phyloP scores from a whole-genome alignment of 441 rosid genomes.

The Sinapis alba region DNA sequence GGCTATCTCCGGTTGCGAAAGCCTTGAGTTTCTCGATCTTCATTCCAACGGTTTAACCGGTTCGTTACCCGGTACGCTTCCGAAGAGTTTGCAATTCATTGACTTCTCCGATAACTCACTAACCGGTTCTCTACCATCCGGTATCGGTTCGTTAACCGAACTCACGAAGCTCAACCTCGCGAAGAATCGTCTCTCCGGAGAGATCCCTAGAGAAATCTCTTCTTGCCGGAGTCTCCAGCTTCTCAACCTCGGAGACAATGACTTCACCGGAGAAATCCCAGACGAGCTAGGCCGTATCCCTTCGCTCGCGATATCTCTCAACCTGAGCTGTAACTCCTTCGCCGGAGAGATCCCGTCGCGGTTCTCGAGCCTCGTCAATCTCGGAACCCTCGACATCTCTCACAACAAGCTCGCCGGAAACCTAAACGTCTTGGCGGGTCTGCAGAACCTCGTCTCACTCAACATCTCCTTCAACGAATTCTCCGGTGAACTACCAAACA shows the following conservation, averaged over 20 bases:
- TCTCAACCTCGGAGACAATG: conserved; percentile 74
- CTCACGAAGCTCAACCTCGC: conserved; percentile 78
- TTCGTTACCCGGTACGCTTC: conserved; percentile 67
- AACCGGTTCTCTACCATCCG: conserved; percentile 53
- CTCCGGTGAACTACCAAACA: conserved; percentile 80
- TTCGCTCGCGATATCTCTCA: conserved; percentile 77
- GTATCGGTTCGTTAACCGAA: conserved; percentile 65
- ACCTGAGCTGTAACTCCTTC: conserved; percentile 80
- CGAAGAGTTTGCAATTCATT: conserved; percentile 65
- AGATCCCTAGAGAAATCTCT: conserved; percentile 70
- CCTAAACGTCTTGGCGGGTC: conserved; percentile 57
- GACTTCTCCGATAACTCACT: conserved; percentile 78
- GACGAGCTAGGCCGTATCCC: conserved; percentile 73
- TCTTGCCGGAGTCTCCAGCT: conserved; percentile 76
- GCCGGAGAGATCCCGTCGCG: conserved; percentile 69
- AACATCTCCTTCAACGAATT: conserved; percentile 86
- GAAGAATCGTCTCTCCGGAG: conserved; percentile 68
- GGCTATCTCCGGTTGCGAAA: conserved; percentile 59
- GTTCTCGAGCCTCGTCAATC: conserved; percentile 71
- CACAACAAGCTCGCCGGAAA: conserved; percentile 74
- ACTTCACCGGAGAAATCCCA: conserved; percentile 74
- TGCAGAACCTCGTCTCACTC: conserved; percentile 83
- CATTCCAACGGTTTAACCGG: conserved; percentile 83
- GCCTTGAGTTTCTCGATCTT: conserved; percentile 77
- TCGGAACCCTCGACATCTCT: conserved; percentile 81